Base-by-base conservation (phyloP, 2,329 filamentous ascomycete genomes). In the Beauveria australis region DNA sequence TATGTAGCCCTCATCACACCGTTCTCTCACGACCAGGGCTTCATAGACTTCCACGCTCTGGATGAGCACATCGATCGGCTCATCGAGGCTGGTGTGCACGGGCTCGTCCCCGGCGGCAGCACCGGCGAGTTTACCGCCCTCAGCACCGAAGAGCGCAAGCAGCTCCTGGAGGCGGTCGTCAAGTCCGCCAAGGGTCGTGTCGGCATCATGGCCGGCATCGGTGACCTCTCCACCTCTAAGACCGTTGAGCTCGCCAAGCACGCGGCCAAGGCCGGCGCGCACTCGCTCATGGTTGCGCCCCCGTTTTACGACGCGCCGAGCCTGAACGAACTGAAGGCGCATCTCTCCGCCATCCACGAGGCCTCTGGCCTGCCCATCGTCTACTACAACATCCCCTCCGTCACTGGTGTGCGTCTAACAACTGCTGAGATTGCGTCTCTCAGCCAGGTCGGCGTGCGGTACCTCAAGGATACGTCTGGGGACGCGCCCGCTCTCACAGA, bases 401-500 rank as follows among this genome's bases (percentile, higher is more conserved):
- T 78, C 0, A 75, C 69, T 22, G 78, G 79, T 0, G 56, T 79
- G 1, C 75, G 65, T 1, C 69, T 81, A 1, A 70, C 71, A 0
- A 78, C 79, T 0, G 53, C 65, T 0, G 72, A 81, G 59, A 71
- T 81, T 10, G 79, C 77, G 1, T 70, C 70, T 0, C 68, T 81
- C 3, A 73, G 70, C 3, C 72, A 76, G 6, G 73, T 78, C 1
- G 79, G 79, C 12, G 78, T 81, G 4, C 75, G 74, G 64, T 80
- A 79, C 62, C 67, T 81, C 33, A 81, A 81, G 66, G 79, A 81
- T 65, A 81, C 79, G 0, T 81, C 79, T 2, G 79, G 79, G 19
- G 77, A 81, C 58, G 79, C 73, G 1, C 79, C 79, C 0, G 78
- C 75, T 0, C 68, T 80, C 5, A 81, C 78, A 2, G 78, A 81